phyloP scores from a whole-genome alignment of 2,329 filamentous ascomycete genomes.

The Paracamarosporium sp. region DNA sequence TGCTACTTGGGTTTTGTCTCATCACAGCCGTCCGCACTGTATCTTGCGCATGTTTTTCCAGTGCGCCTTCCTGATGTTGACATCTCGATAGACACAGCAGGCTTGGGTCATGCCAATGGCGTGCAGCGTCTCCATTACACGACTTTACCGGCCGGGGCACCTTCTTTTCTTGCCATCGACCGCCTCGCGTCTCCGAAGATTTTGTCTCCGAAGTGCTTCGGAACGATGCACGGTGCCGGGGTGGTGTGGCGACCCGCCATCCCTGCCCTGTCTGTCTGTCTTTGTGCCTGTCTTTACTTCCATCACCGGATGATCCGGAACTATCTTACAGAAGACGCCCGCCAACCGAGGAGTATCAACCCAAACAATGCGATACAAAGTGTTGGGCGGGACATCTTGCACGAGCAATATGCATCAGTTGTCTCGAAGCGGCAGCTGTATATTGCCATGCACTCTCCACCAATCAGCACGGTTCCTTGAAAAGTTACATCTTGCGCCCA shows the following conservation, averaged over 20 bases:
- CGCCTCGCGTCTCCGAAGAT: neutral
- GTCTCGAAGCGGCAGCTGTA: constrained; percentile 18
- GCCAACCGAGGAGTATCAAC: neutral
- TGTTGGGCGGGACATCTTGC: constrained; percentile 11
- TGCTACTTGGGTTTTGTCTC: constrained; percentile 7
- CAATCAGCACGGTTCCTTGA: constrained; percentile 14
- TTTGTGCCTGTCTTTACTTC: constrained; percentile 4
- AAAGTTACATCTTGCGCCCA: constrained; percentile 13
- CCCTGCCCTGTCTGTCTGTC: constrained; percentile 5
- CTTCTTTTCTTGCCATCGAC: neutral
- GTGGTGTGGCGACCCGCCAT: constrained; percentile 9
- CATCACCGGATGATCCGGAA: neutral
- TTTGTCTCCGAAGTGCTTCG: constrained; percentile 5
- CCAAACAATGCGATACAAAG: neutral
- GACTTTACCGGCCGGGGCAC: neutral
- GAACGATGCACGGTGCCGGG: constrained; percentile 5
- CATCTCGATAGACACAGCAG: neutral
- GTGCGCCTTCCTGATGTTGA: neutral
- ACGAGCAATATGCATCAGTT: constrained; percentile 24
- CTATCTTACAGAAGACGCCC: neutral
- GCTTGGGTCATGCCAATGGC: neutral
- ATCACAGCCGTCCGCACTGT: neutral
- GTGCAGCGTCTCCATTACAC: neutral
- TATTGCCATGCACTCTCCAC: constrained; percentile 19
- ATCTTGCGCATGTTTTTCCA: neutral